Evolutionary conservation across 2,329 filamentous ascomycete genomes (phyloP), one percentile per base, ranked within the genome.

Genomic region (Microcera coccophila): DNA sequence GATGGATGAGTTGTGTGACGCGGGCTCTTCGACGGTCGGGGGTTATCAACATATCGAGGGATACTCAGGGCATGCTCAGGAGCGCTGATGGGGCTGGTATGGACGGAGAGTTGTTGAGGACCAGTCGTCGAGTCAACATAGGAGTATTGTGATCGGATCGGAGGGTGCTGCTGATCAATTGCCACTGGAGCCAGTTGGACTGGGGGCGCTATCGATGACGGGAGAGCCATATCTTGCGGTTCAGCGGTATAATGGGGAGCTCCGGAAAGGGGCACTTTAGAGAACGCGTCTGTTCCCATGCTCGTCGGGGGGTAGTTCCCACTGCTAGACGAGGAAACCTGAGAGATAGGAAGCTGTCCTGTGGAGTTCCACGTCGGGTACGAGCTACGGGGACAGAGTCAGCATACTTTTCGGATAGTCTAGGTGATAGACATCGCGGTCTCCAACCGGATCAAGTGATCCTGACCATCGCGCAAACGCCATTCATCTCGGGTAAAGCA

Each of bases 41-140:
- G 69, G 50, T 74, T 77, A 56, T 81, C 78, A 36, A 81, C 70
- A 53, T 80, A 81, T 49, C 78, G 70, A 10, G 78, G 76, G 35
- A 81, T 71, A 53, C 67, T 77, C 42, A 79, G 67, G 16, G 67
- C 67, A 44, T 64, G 69, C 39, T 76, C 73, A 2, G 68, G 59
- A 37, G 57, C 57, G 28, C 63, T 58, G n/a, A 69, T 53, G 38
- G 55, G 47, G 36, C 63, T 48, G 34, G 60, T 51, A 61, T 61
- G 35, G 64, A 71, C 29, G 62, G 76, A 71, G 4, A 79, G 62
- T 36, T 76, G 74, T 3, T 74, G 67, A 4, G 76, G 68, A 2
- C 73, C 71, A 4, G 74, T 72, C 4, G 73, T 70, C 11, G 72
- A 66, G 22, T 73, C 72, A 19, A 73, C 68, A 57, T 80, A 81